phyloP scores from a whole-genome alignment of 352 stramenopile genomes.

The Phytophthora sansomeana region DNA sequence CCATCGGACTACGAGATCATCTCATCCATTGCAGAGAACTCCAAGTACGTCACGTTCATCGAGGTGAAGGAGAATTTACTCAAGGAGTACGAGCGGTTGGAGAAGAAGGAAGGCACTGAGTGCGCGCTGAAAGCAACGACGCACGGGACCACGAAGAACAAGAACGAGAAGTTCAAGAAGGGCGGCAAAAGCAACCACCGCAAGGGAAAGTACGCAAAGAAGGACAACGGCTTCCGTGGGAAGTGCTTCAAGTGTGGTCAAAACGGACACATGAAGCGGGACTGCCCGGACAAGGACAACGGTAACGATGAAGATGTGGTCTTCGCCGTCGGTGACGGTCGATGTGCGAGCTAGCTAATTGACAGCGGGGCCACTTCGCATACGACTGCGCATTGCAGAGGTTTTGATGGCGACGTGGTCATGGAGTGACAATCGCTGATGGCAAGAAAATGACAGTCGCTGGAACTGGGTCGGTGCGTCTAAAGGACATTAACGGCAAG shows the following conservation, averaged over 20 bases:
- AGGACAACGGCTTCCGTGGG: neutral
- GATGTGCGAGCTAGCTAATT: constrained; percentile 5
- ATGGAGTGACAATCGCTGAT: constrained; percentile 27
- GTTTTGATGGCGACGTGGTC: neutral
- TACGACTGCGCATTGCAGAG: constrained; percentile 11
- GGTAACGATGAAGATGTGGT: constrained; percentile 1
- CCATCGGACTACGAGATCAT: constrained; percentile 9
- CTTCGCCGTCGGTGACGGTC: neutral
- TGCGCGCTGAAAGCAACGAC: neutral
- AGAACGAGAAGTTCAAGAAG: too few species aligned
- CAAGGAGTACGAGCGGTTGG: constrained; percentile 30
- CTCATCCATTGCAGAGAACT: constrained; percentile 26
- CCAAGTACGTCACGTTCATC: constrained; percentile 17
- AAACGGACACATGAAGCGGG: constrained; percentile 7
- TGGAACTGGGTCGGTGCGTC: constrained; percentile 1
- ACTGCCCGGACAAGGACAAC: neutral
- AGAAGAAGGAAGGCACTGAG: constrained; percentile 14
- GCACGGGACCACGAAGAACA: too few species aligned
- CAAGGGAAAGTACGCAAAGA: neutral
- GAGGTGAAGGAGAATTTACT: constrained; percentile 42
- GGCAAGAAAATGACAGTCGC: neutral
- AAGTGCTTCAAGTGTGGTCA: constrained; percentile 14
- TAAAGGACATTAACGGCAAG: neutral
- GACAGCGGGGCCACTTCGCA: constrained; percentile 23
- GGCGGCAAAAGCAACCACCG: constrained; percentile 8